Evolutionary conservation across 2,329 filamentous ascomycete genomes (phyloP).

Genomic region (Aspergillus sp.): DNA sequence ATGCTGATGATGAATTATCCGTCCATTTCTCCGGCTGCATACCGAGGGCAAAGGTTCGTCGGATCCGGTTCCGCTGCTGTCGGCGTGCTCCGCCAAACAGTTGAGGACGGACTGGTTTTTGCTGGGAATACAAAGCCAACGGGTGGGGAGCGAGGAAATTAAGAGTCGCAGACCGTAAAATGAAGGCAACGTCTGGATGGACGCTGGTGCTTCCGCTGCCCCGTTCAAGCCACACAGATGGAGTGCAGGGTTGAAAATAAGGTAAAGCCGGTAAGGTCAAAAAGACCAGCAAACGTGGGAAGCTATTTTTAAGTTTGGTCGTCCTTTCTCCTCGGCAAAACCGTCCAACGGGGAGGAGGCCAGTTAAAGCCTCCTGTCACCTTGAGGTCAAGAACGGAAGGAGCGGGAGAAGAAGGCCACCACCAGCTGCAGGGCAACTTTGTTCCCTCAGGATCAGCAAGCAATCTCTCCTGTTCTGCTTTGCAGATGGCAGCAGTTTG

Average conservation of each 20-base stretch:
- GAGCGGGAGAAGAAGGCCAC: conserved; percentile 4
- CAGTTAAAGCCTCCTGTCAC: background rate
- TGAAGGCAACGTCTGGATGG: background rate
- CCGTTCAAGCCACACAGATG: background rate
- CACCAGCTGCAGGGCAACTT: background rate
- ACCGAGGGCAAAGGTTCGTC: background rate
- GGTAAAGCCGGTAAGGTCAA: background rate
- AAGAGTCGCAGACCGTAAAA: conserved; percentile 3
- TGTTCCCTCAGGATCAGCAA: conserved; percentile 4
- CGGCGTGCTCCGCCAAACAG: background rate
- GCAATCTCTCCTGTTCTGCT: background rate
- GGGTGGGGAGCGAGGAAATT: conserved; percentile 10
- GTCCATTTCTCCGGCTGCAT: background rate
- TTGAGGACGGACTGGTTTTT: background rate
- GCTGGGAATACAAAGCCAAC: background rate
- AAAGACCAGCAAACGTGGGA: conserved; percentile 4
- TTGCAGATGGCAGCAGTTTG: conserved; percentile 1
- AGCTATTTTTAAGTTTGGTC: conserved; percentile 12
- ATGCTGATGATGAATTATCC: background rate
- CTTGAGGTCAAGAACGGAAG: background rate
- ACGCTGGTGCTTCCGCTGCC: background rate
- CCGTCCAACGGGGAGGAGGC: background rate
- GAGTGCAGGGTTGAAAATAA: conserved; percentile 12
- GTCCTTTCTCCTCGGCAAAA: background rate
- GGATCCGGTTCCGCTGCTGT: background rate